phyloP scores from a whole-genome alignment of 768 basidiomycete genomes.

The Lactarius sp. region DNA sequence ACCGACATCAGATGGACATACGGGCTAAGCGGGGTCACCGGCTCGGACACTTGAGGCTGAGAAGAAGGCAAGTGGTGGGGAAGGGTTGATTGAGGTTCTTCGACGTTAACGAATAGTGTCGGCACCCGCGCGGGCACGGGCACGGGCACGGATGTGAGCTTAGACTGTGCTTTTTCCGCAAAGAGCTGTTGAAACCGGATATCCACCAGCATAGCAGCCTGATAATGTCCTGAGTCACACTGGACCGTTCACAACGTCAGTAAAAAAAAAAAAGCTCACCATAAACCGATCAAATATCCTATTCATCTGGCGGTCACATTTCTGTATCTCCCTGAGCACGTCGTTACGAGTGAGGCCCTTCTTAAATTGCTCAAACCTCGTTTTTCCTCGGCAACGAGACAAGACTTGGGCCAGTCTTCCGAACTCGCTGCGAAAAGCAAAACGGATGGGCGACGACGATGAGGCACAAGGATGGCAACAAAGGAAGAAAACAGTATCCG shows the following conservation, averaged over 20 bases:
- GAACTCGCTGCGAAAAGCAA: conserved; percentile 5
- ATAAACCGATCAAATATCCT: conserved; percentile 17
- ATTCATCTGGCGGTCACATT: conserved; percentile 17
- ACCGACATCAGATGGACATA: not conserved
- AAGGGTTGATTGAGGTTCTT: not conserved
- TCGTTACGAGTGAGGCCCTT: conserved; percentile 10
- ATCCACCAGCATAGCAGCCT: conserved; percentile 16
- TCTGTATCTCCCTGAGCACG: conserved; percentile 9
- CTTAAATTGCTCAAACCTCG: conserved; percentile 12
- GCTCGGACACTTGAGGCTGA: not conserved
- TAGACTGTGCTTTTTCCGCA: conserved; percentile 8
- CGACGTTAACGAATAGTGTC: not conserved
- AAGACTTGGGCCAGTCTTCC: not conserved
- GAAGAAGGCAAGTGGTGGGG: not conserved
- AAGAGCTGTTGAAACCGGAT: conserved; percentile 12
- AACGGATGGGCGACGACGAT: not conserved
- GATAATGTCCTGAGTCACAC: not conserved
- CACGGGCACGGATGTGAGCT: not conserved
- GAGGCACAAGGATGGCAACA: too few relatives aligned
- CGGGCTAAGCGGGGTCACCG: not conserved
- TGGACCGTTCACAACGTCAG: not conserved
- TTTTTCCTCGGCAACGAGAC: conserved; percentile 13
- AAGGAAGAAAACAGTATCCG: not conserved
- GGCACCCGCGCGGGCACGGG: not conserved
- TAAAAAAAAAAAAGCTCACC: not conserved